Percentiles rank a stretch among this genome's conserved stretches.
Evolutionary conservation across 805 yeast genomes (phyloP).

Genomic region (Lipomyces yamanashiensis): DNA sequence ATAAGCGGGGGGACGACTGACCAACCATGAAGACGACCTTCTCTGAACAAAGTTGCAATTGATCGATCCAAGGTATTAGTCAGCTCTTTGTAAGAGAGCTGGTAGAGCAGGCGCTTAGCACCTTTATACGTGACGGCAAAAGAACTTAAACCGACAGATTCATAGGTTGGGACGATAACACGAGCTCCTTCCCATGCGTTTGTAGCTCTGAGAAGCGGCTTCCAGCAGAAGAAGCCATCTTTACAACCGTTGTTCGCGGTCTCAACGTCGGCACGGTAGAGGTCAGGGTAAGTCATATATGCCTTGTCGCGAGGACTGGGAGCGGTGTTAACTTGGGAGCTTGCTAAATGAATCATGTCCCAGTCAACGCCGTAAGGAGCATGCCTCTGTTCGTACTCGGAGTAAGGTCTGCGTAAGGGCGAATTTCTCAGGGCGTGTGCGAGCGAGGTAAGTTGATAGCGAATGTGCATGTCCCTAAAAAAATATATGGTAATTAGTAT

Average conservation of each 20-base stretch:
- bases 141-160: slow-evolving; percentile 13
- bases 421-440: slow-evolving; percentile 12
- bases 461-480: slow-evolving; percentile 10
- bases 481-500: too few relatives aligned
- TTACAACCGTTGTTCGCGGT: slow-evolving; percentile 9
- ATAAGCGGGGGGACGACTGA: slow-evolving; percentile 20
- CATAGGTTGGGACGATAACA: slow-evolving; percentile 16
- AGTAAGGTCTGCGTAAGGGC: slow-evolving; percentile 9
- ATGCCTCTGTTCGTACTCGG: slow-evolving; percentile 5
- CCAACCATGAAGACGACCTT: slow-evolving; percentile 19
- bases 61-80: slow-evolving; percentile 18
- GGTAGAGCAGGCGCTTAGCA: slow-evolving; percentile 23
- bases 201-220: neutral
- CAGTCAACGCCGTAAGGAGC: slow-evolving; percentile 29
- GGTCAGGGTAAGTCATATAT: slow-evolving; percentile 3
- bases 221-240: slow-evolving; percentile 12
- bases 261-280: slow-evolving; percentile 9
- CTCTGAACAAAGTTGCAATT: slow-evolving; percentile 1
- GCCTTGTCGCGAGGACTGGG: slow-evolving; percentile 11
- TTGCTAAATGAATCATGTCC: slow-evolving; percentile 22
- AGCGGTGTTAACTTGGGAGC: slow-evolving; percentile 6
- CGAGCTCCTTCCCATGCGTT: slow-evolving; percentile 6
- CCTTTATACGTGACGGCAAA: slow-evolving; percentile 23
- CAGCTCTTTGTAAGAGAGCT: slow-evolving; percentile 22
- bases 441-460: slow-evolving; percentile 6